These are phyloP conservation scores for Panicum virgatum DNA, from an alignment of 202 grass and related monocot species.

Conservation along the genomic window DNA sequence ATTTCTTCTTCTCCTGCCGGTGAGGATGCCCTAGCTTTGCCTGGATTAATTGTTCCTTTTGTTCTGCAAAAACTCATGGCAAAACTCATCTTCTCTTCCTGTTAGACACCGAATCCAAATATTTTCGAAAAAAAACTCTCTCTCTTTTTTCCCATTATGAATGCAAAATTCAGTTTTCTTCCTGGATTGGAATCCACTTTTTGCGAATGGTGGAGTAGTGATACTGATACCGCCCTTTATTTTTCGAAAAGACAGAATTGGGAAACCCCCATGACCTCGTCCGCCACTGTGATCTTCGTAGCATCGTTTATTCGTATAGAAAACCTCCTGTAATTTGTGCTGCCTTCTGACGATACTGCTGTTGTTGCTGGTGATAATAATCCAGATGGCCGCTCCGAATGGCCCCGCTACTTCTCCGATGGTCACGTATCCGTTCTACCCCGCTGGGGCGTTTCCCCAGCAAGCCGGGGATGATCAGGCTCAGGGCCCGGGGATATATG, in stretches of 20 bases:
- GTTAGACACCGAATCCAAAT: not conserved
- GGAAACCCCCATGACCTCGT: not conserved
- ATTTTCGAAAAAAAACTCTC: not conserved
- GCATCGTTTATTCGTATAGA: not conserved
- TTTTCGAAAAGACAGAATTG: not conserved
- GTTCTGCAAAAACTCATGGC: not conserved
- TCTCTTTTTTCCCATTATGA: not conserved
- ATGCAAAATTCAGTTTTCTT: not conserved
- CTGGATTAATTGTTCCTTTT: not conserved
- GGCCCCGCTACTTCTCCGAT: conserved; percentile 14
- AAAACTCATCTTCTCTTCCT: not conserved
- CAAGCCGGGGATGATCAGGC: conserved; percentile 55
- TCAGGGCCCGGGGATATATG: conserved; percentile 85
- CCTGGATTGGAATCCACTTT: not conserved
- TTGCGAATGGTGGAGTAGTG: not conserved
- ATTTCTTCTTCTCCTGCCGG: not conserved
- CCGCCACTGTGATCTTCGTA: not conserved
- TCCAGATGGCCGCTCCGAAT: conserved; percentile 35
- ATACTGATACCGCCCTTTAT: not conserved
- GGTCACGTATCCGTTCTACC: conserved; percentile 50
- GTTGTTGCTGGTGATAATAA: not conserved
- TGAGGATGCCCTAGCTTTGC: conserved; percentile 7
- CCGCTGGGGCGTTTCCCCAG: conserved; percentile 38
- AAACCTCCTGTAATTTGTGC: not conserved
- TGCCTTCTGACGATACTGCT: not conserved